Evolutionary conservation across 2,329 filamentous ascomycete genomes (phyloP), one percentile per base, ranked within the genome.

Genomic region (Beauveria medogensis): DNA sequence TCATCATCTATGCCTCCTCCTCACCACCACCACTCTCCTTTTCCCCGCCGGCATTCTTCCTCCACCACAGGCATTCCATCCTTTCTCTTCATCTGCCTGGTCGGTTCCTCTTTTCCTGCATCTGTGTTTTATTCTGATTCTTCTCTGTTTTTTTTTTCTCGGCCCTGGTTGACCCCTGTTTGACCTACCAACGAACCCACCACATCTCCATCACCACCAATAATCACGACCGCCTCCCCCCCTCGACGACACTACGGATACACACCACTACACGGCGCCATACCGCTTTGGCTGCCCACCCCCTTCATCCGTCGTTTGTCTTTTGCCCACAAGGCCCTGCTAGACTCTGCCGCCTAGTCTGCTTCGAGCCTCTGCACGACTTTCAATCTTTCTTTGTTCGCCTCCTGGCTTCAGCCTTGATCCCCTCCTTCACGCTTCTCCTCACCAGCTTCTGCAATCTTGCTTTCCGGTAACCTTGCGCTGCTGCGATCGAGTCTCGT

Each of bases 401-500:
- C 20, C 56, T 59, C 48, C 56, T 59, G 47, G 47, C 56, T 59
- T 26, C 56, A 44, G 48, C 56, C 47, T 44, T n/a, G 48, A 59
- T 59, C 56, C 56, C 56, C 56, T 59, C 56, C 56, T 53, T 59
- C 55, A 51, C 55, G 30, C 46, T 58, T 41, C 47, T 52, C 46
- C 56, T 59, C 56, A 46, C 56, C 56, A 53, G 56, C 56, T 44
- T 53, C 34, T 59, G 56, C 56, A 59, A 37, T 59, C 7, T 46
- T 59, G 46, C 46, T 59, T 28, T 7, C 20, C 43, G 20, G 30
- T 57, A 28, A 58, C 34, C 12, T 59, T 59, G 56, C 56, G 56
- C 56, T 52, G 56, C 47, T 59, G 56, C 48, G 56, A 59, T 34
- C 56, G 56, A 59, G 56, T 53, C 47, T 30, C 48, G 56, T 59